Conservation (phyloP, 108 stramenopile genomes). For the Discostella stelligeroides region DNA sequence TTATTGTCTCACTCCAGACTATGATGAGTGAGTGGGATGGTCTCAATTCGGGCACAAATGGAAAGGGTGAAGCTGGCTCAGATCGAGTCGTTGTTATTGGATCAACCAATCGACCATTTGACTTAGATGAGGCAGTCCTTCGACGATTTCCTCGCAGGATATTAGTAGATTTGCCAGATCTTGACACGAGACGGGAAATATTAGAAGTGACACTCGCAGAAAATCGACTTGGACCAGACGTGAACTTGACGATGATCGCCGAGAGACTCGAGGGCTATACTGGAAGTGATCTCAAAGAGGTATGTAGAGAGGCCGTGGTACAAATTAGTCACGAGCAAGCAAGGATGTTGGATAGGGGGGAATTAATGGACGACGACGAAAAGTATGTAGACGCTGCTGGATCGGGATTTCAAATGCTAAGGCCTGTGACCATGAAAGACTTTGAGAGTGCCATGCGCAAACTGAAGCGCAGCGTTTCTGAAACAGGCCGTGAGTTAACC, state of each 20-base stretch:
- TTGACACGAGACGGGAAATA: conserved; percentile 88
- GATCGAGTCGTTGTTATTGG: conserved; percentile 96
- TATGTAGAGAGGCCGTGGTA: conserved; percentile 95
- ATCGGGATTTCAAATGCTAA: conserved; percentile 76
- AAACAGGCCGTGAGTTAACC: conserved; percentile 90
- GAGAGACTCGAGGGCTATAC: conserved; percentile 94
- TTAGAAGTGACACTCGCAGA: conserved; percentile 89
- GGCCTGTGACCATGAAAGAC: conserved; percentile 89
- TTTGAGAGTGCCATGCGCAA: conserved; percentile 88
- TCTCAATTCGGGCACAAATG: conserved; percentile 90
- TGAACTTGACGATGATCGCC: conserved; percentile 90
- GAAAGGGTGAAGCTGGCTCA: conserved; percentile 73
- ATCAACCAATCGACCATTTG: conserved; percentile 96
- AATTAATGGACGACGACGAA: conserved; percentile 42
- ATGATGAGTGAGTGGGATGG: conserved; percentile 99
- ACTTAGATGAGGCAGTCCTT: conserved; percentile 97
- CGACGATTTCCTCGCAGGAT: conserved; percentile 94
- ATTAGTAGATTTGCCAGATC: conserved; percentile 95
- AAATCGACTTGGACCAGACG: conserved; percentile 79
- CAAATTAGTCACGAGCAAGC: conserved; percentile 97
- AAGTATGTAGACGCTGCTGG: conserved; percentile 36
- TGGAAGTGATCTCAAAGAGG: conserved; percentile 96
- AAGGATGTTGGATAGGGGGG: conserved; percentile 75
- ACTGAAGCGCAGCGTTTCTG: conserved; percentile 93
- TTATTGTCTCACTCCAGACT: conserved; percentile 31